A percentile compares a stretch with the other conserved stretches of the same genome.
These are phyloP conservation scores for Debaryomyces sp. DNA, from an alignment of 1,139 yeast species.

Conservation along the genomic window DNA sequence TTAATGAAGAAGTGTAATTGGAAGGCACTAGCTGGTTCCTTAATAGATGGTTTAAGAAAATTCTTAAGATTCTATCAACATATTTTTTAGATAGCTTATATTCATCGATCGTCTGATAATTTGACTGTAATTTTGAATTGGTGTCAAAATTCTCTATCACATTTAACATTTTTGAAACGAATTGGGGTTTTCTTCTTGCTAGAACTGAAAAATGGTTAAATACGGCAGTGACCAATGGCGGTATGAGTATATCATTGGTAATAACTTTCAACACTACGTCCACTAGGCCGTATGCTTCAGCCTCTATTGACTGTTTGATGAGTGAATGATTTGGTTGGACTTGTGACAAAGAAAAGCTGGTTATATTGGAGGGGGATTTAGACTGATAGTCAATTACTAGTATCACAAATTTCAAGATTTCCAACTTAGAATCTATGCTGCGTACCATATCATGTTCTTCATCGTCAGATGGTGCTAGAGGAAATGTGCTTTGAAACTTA, in stretches of 20 bases:
- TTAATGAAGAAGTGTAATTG: constrained; percentile 31
- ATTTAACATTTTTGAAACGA: constrained; percentile 44
- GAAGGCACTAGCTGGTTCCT: constrained; percentile 38
- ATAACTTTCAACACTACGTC: constrained; percentile 65
- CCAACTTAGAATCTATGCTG: constrained; percentile 60
- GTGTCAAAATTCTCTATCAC: constrained; percentile 45
- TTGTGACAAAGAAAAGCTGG: constrained; percentile 58
- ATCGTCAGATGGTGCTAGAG: constrained; percentile 48
- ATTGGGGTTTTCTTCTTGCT: constrained; percentile 60
- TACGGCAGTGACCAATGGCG: constrained; percentile 59
- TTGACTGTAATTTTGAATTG: constrained; percentile 42
- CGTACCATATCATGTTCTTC: constrained; percentile 52
- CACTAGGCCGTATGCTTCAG: constrained; percentile 71
- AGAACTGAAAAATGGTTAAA: constrained; percentile 54
- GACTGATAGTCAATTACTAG: constrained; percentile 73
- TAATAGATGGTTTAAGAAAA: constrained; percentile 39
- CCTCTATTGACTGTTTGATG: constrained; percentile 59
- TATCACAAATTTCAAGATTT: constrained; percentile 72
- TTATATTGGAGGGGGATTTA: constrained; percentile 38
- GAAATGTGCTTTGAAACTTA: constrained; percentile 42
- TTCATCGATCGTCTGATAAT: constrained; percentile 47
- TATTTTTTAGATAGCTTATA: constrained; percentile 46
- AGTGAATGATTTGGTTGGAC: constrained; percentile 71
- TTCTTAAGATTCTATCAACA: constrained; percentile 41
- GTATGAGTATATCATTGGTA: constrained; percentile 55